A percentile compares a stretch with the other conserved stretches of the same genome.
These are phyloP conservation scores for Plasmodium yoelii DNA, from an alignment of 169 alveolate genomes.

Conservation along the genomic window DNA sequence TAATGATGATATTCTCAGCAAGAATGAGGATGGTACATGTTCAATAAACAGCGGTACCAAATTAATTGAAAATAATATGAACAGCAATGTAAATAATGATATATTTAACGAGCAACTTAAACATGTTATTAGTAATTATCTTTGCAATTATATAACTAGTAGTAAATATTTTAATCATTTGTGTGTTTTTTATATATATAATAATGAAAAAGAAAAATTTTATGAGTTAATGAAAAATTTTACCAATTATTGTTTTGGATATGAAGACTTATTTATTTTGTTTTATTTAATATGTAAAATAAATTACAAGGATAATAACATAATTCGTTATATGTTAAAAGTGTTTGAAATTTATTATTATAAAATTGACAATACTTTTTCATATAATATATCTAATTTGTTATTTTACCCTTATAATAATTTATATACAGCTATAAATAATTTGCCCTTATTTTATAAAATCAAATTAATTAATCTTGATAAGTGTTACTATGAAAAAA, in stretches of 20 bases:
- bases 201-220: conserved; percentile 57
- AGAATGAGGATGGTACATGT: background rate
- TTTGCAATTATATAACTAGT: conserved; percentile 31
- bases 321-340: conserved; percentile 19
- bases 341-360: conserved; percentile 55
- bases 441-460: conserved; percentile 44
- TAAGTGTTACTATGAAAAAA: background rate
- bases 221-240: conserved; percentile 25
- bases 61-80: background rate
- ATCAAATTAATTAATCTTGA: conserved; percentile 32
- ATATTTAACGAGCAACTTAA: conserved; percentile 14
- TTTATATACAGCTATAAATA: conserved; percentile 53
- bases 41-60: background rate
- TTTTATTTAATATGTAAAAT: conserved; percentile 59
- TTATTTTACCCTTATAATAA: conserved; percentile 39
- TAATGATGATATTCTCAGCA: too few species aligned
- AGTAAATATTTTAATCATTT: conserved; percentile 46
- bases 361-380: conserved; percentile 34
- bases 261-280: conserved; percentile 64
- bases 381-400: conserved; percentile 37
- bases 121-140: conserved; percentile 16
- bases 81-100: conserved; percentile 5
- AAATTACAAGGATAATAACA: conserved; percentile 17
- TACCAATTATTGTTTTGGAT: conserved; percentile 34
- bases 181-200: conserved; percentile 52